Evolutionary conservation across 2,329 filamentous ascomycete genomes (phyloP), one percentile per base, ranked within the genome.

Genomic region (Plenodomus biglobosus): DNA sequence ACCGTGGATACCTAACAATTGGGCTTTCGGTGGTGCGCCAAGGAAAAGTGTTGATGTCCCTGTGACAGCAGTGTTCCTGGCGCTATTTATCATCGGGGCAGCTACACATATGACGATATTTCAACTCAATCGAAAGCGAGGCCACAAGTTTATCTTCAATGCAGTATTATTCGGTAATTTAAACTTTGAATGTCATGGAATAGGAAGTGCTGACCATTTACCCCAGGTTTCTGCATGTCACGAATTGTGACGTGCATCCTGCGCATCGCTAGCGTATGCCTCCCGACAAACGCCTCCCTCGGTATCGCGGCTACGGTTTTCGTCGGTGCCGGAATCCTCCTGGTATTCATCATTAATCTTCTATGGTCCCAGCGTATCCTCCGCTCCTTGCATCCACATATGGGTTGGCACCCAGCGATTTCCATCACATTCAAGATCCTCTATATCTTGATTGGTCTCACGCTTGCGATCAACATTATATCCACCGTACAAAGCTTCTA

Each of bases 341-440:
- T 94, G 11, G 75, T 94, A 30, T 92, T 88, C 71, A 73, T 92
- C 62, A 75, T 90, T 71, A 92, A 95, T 73, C 74, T 95, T 35
- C 74, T 94, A 63, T 67, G 85, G 86, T 73, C 85, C 0, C 87
- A 91, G 70, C 83, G 90, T 40, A 78, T 95, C 24, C 70, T 94
- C 17, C 82, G 90, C 47, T 86, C 86, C 3, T 81, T 83, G 40
- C 87, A 92, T 62, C 88, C 89, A 0, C 64, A 68, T 2, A 67
- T 89, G 27, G 89, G 88, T 46, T 92, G 88, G 88, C 78, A 80
- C 51, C 75, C 71, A 17, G 56, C 72, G 2, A 74, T 82, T 15
- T 76, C 75, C 1, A 53, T 75, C 16, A 46, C 71, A 19, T 86
- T 91, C 69, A 80, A 78, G 51, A 63, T 76, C 20, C 68, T 89